Conservation (phyloP, 208 protist genomes). For the Porcisia deanei region DNA sequence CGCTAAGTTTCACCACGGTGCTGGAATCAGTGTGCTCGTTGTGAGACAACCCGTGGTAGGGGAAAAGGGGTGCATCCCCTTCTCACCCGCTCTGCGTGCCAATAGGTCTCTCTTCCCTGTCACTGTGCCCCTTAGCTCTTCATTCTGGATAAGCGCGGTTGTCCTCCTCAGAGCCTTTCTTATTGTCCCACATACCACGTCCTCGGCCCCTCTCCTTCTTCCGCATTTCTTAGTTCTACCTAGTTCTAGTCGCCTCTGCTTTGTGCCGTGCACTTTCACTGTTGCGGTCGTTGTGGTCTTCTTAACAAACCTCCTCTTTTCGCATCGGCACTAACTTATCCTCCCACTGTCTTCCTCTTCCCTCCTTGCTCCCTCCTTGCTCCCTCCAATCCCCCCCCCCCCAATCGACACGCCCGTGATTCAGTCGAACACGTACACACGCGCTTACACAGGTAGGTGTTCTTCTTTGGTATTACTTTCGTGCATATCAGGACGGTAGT, state of each 20-base stretch:
- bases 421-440: neutral
- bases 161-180: neutral
- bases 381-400: too few species aligned
- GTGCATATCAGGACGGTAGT: neutral
- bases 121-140: neutral
- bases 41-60: neutral
- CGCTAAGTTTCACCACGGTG: neutral
- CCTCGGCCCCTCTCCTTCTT: neutral
- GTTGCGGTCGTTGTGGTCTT: neutral
- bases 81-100: neutral
- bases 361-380: too few species aligned
- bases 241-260: neutral
- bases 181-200: neutral
- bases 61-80: neutral
- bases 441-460: neutral
- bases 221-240: neutral
- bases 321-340: neutral
- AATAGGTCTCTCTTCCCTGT: neutral
- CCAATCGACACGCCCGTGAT: neutral
- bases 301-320: neutral
- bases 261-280: neutral
- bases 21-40: neutral
- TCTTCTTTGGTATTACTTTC: neutral
- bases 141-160: neutral
- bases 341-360: neutral